phyloP scores from a whole-genome alignment of 1,139 yeast genomes.

The Scheffersomyces illinoinensis region DNA sequence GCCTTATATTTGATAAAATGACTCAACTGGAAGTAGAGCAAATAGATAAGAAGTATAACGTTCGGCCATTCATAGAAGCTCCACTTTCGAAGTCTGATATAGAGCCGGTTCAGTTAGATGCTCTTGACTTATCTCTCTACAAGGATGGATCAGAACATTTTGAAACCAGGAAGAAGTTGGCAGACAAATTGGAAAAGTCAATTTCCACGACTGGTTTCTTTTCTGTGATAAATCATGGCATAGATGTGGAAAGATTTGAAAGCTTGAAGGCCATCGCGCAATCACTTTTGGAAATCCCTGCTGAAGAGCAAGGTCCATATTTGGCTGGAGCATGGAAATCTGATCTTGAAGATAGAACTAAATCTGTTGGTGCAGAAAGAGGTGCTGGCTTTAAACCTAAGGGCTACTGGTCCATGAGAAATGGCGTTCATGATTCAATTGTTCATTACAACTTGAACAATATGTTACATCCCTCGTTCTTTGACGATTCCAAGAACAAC shows the following conservation, averaged over 20 bases:
- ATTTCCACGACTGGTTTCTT: slow-evolving; percentile 24
- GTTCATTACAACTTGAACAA: slow-evolving; percentile 28
- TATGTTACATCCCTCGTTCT: slow-evolving; percentile 24
- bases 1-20: background rate
- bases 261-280: slow-evolving; percentile 22
- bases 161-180: slow-evolving; percentile 14
- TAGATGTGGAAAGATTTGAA: slow-evolving; percentile 16
- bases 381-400: slow-evolving; percentile 33
- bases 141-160: slow-evolving; percentile 18
- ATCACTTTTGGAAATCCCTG: slow-evolving; percentile 21
- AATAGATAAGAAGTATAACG: slow-evolving; percentile 20
- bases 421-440: slow-evolving; percentile 30
- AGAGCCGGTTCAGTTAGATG: slow-evolving; percentile 15
- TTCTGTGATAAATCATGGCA: slow-evolving; percentile 22
- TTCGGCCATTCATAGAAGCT: slow-evolving; percentile 23
- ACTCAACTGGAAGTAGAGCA: slow-evolving; percentile 1
- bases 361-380: slow-evolving; percentile 23
- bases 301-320: slow-evolving; percentile 16
- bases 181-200: slow-evolving; percentile 20
- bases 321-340: slow-evolving; percentile 26
- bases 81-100: slow-evolving; percentile 11
- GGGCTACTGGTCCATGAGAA: slow-evolving; percentile 33
- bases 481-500: slow-evolving; percentile 16
- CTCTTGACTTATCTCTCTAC: slow-evolving; percentile 19
- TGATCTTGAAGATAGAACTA: slow-evolving; percentile 10